These are phyloP conservation scores for Cyclospora cayetanensis DNA, from an alignment of 169 alveolate species.

Conservation along the genomic window DNA sequence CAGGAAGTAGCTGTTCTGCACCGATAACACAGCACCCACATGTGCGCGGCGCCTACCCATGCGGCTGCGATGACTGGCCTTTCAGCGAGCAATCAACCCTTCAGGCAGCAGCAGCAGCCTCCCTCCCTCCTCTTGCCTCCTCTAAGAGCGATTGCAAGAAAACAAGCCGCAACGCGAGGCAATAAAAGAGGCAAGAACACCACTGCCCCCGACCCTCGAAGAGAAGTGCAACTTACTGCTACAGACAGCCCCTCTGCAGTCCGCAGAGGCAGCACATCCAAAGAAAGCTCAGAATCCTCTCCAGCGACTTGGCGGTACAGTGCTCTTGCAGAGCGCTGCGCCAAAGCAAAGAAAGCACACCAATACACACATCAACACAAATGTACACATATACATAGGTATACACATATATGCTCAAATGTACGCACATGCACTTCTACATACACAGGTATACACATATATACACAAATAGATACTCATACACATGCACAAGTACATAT, in stretches of 20 bases:
- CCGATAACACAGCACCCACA: too few relatives aligned
- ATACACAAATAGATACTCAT: background rate
- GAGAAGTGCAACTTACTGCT: too few relatives aligned
- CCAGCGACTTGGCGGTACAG: conserved; percentile 48
- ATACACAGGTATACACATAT: background rate
- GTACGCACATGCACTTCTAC: background rate
- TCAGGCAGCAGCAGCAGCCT: too few relatives aligned
- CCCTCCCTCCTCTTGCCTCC: too few relatives aligned
- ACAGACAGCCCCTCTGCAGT: background rate
- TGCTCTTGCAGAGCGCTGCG: conserved; percentile 18
- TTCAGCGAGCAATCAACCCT: too few relatives aligned
- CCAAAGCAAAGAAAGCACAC: background rate
- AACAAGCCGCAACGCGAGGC: too few relatives aligned
- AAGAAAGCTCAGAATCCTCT: conserved; percentile 27
- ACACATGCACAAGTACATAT: too few relatives aligned
- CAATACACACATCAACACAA: background rate
- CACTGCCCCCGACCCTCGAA: too few relatives aligned
- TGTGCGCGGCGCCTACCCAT: too few relatives aligned
- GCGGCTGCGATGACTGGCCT: too few relatives aligned
- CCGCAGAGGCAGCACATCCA: conserved; percentile 20
- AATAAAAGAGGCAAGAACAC: too few relatives aligned
- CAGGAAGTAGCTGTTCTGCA: background rate
- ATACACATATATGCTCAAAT: background rate
- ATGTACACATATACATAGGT: background rate
- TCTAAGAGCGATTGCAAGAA: too few relatives aligned